phyloP scores from a whole-genome alignment of 768 basidiomycete species.

The Termitomyces sp. region DNA sequence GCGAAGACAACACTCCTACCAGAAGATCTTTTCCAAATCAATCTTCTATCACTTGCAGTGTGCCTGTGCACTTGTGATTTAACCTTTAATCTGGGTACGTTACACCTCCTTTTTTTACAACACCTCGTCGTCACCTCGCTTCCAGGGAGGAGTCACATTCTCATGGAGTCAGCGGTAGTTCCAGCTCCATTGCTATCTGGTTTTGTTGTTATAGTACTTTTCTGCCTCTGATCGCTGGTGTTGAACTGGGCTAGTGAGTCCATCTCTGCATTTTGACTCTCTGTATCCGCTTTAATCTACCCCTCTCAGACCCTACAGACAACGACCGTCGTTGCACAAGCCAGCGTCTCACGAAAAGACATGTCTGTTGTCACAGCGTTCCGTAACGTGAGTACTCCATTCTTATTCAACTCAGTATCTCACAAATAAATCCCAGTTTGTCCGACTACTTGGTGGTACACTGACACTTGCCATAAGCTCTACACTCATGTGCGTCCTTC shows the following conservation, averaged over 20 bases:
- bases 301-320: conserved; percentile 46
- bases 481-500: conserved; percentile 41
- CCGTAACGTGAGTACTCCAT: conserved; percentile 39
- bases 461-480: conserved; percentile 58
- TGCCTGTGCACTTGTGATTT: conserved; percentile 56
- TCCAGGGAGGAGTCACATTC: conserved; percentile 64
- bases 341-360: conserved; percentile 61
- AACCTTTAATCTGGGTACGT: conserved; percentile 69
- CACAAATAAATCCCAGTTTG: conserved; percentile 35
- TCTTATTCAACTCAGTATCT: neutral
- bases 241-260: conserved; percentile 50
- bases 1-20: no score
- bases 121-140: neutral
- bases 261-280: conserved; percentile 17
- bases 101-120: neutral
- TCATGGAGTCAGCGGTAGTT: conserved; percentile 63
- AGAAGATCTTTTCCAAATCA: no score
- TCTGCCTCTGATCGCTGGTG: conserved; percentile 58
- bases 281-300: no score
- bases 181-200: conserved; percentile 55
- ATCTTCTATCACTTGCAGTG: no score
- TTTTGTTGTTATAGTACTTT: conserved; percentile 44
- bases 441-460: conserved; percentile 66
- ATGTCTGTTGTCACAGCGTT: conserved; percentile 75
- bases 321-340: conserved; percentile 68